Base-by-base conservation (phyloP, 345 rosid species). In the Hevea brasiliensis region DNA sequence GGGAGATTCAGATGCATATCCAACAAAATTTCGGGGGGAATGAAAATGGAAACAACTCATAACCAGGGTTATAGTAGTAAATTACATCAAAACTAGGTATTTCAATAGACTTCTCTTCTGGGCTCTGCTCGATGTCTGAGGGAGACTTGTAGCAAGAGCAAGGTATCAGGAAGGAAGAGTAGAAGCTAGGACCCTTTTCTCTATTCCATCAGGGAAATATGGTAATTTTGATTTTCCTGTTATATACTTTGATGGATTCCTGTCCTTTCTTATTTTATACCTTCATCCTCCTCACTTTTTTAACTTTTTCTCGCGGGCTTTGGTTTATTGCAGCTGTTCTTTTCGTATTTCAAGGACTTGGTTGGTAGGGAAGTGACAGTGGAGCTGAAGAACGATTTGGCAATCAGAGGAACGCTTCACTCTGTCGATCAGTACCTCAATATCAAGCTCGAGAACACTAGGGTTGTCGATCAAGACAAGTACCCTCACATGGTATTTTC, bases 311-410 rank as follows among this genome's bases (percentile, higher is more conserved):
- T 27, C 15, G n/a, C n/a, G 45, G 56, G 11, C 2, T 18, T 35
- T 41, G 35, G 11, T 23, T 45, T 9, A 9, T 75, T 60, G 77
- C 72, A 96, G 99, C 80, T 96, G 92, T 96, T 96, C 92, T 96
- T 96, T 79, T 96, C 98, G 44, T 96, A 96, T 82, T 96, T 96
- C 89, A 96, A 96, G 89, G 99, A 93, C 79, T 87, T 96, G 87
- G 99, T 96, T 61, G 99, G 98, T 41, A 89, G 95, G 79, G 99
- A 93, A 86, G 99, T 96, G 80, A 93, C 99, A 47, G 99, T 96
- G 75, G 99, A 96, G 89, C 78, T 96, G 69, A 96, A 96, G 91
- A 96, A 96, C 60, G 98, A 96, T 83, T 85, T 96, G 85, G 99
- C 99, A 0, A 93, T 96, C 12, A 89, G 98, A 79, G 99, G 99